Conservation (phyloP, 2,329 filamentous ascomycete genomes). For the Ascomycota sp. region DNA sequence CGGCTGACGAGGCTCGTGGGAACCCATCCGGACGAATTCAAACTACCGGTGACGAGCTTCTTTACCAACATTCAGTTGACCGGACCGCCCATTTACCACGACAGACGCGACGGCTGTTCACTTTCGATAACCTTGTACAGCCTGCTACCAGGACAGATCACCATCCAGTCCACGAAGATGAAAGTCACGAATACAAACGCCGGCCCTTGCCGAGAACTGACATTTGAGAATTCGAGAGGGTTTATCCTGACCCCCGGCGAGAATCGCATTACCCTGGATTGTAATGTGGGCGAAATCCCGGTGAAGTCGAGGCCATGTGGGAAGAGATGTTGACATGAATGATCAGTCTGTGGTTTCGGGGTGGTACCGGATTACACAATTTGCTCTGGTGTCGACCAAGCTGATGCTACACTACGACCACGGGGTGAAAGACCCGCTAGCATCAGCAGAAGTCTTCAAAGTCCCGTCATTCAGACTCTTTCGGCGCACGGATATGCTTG, state of each 20-base stretch:
- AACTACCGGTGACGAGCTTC: constrained; percentile 49
- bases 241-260: constrained; percentile 25
- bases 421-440: constrained; percentile 24
- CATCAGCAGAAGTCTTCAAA: constrained; percentile 30
- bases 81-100: constrained; percentile 46
- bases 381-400: constrained; percentile 44
- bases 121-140: constrained; percentile 49
- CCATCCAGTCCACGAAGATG: constrained; percentile 43
- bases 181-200: constrained; percentile 35
- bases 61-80: constrained; percentile 51
- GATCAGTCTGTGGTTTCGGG: constrained; percentile 45
- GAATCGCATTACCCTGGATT: constrained; percentile 17
- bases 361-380: constrained; percentile 52
- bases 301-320: not conserved
- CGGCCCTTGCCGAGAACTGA: constrained; percentile 39
- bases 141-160: constrained; percentile 49
- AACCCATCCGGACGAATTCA: constrained; percentile 34
- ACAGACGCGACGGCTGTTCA: constrained; percentile 55
- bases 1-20: constrained; percentile 26
- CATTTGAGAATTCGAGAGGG: constrained; percentile 10
- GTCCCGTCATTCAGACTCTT: constrained; percentile 51
- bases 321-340: constrained; percentile 9
- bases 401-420: constrained; percentile 46
- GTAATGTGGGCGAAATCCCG: constrained; percentile 12
- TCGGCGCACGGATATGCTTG: constrained; percentile 46